Percentiles rank a stretch among this genome's conserved stretches.
phyloP scores from a whole-genome alignment of 1,139 yeast genomes.

The Hemisphaericaspora xylanilytica region DNA sequence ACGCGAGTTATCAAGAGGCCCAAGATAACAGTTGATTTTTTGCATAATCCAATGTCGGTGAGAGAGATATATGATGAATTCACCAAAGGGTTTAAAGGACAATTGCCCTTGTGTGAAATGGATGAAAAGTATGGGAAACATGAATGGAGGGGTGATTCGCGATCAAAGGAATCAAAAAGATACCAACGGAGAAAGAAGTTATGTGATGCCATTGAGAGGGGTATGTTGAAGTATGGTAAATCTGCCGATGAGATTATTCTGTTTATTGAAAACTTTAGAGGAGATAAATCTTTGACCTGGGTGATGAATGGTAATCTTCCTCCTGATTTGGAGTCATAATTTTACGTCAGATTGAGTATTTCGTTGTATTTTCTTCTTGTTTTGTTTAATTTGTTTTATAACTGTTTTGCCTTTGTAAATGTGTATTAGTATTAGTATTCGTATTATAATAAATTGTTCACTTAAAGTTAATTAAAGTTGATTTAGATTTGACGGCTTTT shows the following conservation, averaged over 20 bases:
- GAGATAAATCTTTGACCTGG: slow-evolving; percentile 48
- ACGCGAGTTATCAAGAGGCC: slow-evolving; percentile 27
- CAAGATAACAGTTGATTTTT: slow-evolving; percentile 38
- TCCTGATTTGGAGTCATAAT: slow-evolving; percentile 24
- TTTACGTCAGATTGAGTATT: background rate
- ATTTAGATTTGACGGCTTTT: no score
- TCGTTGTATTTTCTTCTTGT: background rate
- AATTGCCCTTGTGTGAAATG: slow-evolving; percentile 44
- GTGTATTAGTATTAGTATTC: background rate
- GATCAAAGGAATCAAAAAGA: slow-evolving; percentile 48
- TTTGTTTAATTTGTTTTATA: background rate
- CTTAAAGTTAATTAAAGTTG: no score
- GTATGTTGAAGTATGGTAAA: slow-evolving; percentile 41
- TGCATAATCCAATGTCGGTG: slow-evolving; percentile 48
- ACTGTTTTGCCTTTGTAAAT: background rate
- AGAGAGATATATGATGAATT: slow-evolving; percentile 48
- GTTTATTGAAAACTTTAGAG: slow-evolving; percentile 44
- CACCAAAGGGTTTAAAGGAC: slow-evolving; percentile 47
- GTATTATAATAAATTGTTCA: no score
- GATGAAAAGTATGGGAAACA: slow-evolving; percentile 46
- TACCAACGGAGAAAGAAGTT: slow-evolving; percentile 46
- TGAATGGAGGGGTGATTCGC: slow-evolving; percentile 49
- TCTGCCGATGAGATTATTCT: slow-evolving; percentile 43
- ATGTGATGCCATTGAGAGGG: slow-evolving; percentile 46
- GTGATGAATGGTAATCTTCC: slow-evolving; percentile 51